phyloP scores from a whole-genome alignment of 768 basidiomycete species.

The Lentinus brumalis region DNA sequence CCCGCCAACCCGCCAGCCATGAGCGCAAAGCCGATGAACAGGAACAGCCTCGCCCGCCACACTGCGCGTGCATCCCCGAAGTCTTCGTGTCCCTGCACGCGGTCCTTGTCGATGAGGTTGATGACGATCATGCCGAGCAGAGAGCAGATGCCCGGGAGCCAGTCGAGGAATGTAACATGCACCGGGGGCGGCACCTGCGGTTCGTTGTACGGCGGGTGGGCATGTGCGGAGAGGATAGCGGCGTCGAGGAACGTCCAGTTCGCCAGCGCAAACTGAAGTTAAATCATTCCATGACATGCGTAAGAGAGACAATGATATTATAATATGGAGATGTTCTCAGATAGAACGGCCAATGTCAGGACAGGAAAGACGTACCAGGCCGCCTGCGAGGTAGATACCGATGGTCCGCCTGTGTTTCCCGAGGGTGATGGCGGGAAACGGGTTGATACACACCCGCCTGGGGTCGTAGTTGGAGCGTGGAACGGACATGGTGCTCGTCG shows the following conservation, averaged over 20 bases:
- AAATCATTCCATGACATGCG: not conserved
- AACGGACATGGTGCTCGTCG: conserved; percentile 50
- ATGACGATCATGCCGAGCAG: conserved; percentile 90
- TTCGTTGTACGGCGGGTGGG: conserved; percentile 70
- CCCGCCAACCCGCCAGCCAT: conserved; percentile 99
- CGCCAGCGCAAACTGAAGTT: conserved; percentile 84
- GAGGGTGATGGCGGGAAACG: conserved; percentile 75
- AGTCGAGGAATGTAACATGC: conserved; percentile 92
- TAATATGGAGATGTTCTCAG: not conserved
- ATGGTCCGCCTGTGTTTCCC: conserved; percentile 79
- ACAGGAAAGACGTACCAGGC: conserved; percentile 64
- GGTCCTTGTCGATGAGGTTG: conserved; percentile 94
- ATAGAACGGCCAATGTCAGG: not conserved
- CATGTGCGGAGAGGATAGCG: conserved; percentile 85
- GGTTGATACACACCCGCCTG: conserved; percentile 83
- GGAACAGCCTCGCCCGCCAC: conserved; percentile 86
- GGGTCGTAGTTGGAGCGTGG: conserved; percentile 83
- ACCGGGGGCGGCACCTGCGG: conserved; percentile 71
- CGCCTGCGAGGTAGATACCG: conserved; percentile 91
- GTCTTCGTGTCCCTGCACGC: conserved; percentile 75
- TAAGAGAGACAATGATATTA: conserved; percentile 1
- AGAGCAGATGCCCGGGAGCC: conserved; percentile 95
- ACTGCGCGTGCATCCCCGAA: conserved; percentile 84
- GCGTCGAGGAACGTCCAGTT: conserved; percentile 97
- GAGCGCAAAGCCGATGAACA: conserved; percentile 94